A percentile compares a stretch with the other conserved stretches of the same genome.
These are phyloP conservation scores for Ochetophila trinervis DNA, from an alignment of 306 rosid species.

Conservation along the genomic window DNA sequence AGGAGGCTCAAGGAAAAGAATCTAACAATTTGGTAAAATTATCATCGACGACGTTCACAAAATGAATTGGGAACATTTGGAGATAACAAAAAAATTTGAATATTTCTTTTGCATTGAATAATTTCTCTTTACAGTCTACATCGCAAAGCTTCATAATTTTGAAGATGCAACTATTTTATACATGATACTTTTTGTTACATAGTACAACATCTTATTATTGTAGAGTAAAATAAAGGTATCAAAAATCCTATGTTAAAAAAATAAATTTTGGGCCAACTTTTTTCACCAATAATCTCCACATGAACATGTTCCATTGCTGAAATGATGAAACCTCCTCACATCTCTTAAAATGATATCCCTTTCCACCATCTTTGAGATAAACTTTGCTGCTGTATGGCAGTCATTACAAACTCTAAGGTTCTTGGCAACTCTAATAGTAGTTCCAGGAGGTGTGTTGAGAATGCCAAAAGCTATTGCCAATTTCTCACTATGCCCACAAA, in stretches of 20 bases:
- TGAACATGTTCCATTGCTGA: conserved; percentile 76
- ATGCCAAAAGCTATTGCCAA: conserved; percentile 91
- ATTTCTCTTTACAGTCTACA: too few species aligned
- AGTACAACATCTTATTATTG: too few species aligned
- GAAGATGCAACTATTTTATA: too few species aligned
- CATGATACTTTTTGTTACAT: neutral
- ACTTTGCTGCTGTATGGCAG: conserved; percentile 70
- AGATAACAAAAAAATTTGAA: too few species aligned
- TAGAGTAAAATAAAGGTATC: too few species aligned
- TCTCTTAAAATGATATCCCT: conserved; percentile 88
- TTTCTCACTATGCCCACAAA: conserved; percentile 94
- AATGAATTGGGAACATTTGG: too few species aligned
- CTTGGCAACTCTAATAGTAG: conserved; percentile 83
- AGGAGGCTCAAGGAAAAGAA: too few species aligned
- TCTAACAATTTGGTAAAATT: too few species aligned
- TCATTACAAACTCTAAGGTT: conserved; percentile 92
- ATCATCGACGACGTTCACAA: too few species aligned
- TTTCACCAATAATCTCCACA: conserved; percentile 90
- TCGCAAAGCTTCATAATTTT: too few species aligned
- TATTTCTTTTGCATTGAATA: too few species aligned
- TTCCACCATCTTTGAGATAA: conserved; percentile 63
- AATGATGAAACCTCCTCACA: conserved; percentile 94
- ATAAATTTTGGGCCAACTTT: neutral
- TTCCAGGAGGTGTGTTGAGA: conserved; percentile 70
- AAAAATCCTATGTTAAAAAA: neutral